Conservation (phyloP, 108 stramenopile species). For the Chaetoceros tenuissimus region DNA sequence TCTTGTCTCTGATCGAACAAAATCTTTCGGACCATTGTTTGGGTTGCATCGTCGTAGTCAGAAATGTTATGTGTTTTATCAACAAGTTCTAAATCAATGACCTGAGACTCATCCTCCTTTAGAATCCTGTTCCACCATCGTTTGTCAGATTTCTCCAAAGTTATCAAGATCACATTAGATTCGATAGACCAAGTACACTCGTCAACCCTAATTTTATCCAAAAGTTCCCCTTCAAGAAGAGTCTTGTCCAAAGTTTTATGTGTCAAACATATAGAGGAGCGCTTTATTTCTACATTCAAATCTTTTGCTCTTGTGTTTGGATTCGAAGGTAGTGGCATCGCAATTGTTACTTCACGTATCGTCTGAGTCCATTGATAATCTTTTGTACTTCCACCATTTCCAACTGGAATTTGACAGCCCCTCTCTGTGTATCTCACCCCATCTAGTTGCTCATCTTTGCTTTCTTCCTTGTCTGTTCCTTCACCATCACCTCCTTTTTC, state of each 20-base stretch:
- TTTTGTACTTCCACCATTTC: conserved; percentile 77
- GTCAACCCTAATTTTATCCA: conserved; percentile 40
- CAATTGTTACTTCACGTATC: conserved; percentile 66
- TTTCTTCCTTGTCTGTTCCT: neutral
- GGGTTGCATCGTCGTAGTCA: conserved; percentile 76
- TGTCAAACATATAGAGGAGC: conserved; percentile 40
- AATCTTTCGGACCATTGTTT: conserved; percentile 66
- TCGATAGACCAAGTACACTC: conserved; percentile 80
- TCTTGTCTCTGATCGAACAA: conserved; percentile 78
- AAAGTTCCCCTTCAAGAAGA: conserved; percentile 50
- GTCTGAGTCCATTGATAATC: conserved; percentile 86
- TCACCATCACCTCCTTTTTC: conserved; percentile 1
- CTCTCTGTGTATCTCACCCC: conserved; percentile 61
- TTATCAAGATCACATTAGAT: conserved; percentile 42
- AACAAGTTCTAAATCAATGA: conserved; percentile 68
- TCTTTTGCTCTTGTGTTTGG: conserved; percentile 49
- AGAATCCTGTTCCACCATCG: conserved; percentile 74
- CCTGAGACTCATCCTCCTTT: conserved; percentile 37
- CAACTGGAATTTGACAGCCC: conserved; percentile 77
- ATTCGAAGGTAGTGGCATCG: conserved; percentile 45
- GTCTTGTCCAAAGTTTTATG: conserved; percentile 21
- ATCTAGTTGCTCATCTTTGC: conserved; percentile 10
- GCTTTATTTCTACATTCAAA: conserved; percentile 46
- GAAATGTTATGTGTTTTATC: conserved; percentile 63
- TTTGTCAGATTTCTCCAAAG: conserved; percentile 52